Conservation (phyloP, 805 yeast species). For the Barnettozyma populi region DNA sequence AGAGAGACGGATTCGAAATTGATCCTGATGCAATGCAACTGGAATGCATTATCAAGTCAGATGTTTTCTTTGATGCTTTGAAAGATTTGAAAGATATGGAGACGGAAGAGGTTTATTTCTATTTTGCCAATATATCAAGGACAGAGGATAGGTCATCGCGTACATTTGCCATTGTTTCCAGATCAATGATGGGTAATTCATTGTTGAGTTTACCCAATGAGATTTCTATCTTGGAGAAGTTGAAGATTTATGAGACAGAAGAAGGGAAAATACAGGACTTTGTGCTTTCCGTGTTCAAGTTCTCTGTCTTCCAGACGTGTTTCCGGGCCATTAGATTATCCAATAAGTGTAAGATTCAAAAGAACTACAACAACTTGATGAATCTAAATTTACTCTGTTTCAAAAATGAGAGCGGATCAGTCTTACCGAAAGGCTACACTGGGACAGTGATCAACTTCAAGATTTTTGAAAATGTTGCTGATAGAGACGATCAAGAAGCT, state of each 20-base stretch:
- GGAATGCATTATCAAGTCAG: constrained; percentile 50
- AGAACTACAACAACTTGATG: constrained; percentile 38
- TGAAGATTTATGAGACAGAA: constrained; percentile 30
- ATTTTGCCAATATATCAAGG: constrained; percentile 13
- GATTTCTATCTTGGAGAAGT: constrained; percentile 54
- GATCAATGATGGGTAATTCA: constrained; percentile 69
- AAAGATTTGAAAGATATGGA: constrained; percentile 52
- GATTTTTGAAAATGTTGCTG: constrained; percentile 24
- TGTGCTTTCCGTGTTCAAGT: constrained; percentile 34
- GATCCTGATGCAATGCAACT: constrained; percentile 26
- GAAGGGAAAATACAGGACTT: constrained; percentile 2
- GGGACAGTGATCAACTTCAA: constrained; percentile 38
- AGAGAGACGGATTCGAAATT: constrained; percentile 5
- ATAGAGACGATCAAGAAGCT: constrained; percentile 5
- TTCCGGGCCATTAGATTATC: constrained; percentile 45
- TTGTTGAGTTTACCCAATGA: constrained; percentile 63
- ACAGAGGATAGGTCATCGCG: constrained; percentile 23
- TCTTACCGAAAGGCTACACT: constrained; percentile 31
- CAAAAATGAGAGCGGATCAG: constrained; percentile 15
- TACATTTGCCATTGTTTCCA: constrained; percentile 47
- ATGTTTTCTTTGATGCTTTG: constrained; percentile 46
- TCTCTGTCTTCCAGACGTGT: constrained; percentile 41
- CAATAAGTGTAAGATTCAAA: constrained; percentile 47
- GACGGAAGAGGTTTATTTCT: constrained; percentile 45
- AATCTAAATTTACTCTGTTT: constrained; percentile 41